These are phyloP conservation scores for Moniliella sp. DNA, from an alignment of 1,284 basidiomycete genomes.

Conservation along the genomic window DNA sequence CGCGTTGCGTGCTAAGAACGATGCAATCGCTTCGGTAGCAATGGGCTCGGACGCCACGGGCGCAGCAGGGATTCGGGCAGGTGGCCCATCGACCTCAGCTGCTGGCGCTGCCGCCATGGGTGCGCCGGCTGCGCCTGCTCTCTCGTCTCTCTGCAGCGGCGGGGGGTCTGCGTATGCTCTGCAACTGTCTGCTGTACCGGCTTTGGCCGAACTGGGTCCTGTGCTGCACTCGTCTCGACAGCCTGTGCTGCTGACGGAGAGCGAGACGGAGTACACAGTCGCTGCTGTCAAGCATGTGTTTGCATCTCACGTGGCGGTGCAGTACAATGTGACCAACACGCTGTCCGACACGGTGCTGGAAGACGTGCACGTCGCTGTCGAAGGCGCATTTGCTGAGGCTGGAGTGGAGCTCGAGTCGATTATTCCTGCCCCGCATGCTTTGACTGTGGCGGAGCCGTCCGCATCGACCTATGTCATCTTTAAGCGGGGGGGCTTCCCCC, in stretches of 20 bases:
- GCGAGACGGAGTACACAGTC: conserved; percentile 93
- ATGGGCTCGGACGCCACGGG: conserved; percentile 21
- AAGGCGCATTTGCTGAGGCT: conserved; percentile 59
- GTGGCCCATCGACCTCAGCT: conserved; percentile 4
- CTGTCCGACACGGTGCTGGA: conserved; percentile 90
- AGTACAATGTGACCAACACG: conserved; percentile 98
- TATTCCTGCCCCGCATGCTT: conserved; percentile 55
- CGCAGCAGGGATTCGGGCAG: conserved; percentile 7
- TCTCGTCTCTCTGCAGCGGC: conserved; percentile 38
- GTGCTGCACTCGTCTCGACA: conserved; percentile 67
- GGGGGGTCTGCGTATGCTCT: conserved; percentile 45
- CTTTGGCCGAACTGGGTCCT: conserved; percentile 63
- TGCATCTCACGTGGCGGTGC: conserved; percentile 62
- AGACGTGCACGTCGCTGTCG: conserved; percentile 57
- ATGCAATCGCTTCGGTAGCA: conserved; percentile 22
- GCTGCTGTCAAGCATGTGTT: conserved; percentile 90
- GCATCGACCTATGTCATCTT: conserved; percentile 81
- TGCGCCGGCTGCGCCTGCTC: no score
- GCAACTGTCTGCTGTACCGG: conserved; percentile 64
- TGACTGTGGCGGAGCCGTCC: conserved; percentile 45
- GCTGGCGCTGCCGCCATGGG: conserved; percentile 3
- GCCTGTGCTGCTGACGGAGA: conserved; percentile 65
- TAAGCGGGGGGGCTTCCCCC: no score
- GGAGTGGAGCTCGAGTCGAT: conserved; percentile 83
- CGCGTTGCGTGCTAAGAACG: conserved; percentile 21